phyloP scores from a whole-genome alignment of 495 filamentous ascomycete genomes.

The Aspergillus cavernicola region DNA sequence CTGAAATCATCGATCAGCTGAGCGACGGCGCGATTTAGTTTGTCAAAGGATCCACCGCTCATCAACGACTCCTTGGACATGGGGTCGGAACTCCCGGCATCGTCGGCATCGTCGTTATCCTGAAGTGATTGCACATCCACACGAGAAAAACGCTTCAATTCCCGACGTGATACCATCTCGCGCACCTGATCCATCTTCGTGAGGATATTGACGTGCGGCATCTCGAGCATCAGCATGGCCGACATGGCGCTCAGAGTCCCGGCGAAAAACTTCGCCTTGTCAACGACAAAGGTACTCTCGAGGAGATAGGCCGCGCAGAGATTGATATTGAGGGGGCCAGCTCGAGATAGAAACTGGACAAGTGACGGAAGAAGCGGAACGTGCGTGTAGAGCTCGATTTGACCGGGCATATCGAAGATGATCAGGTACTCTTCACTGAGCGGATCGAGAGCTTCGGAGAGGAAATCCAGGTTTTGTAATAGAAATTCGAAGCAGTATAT shows the following conservation, averaged over 20 bases:
- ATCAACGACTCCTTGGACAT: conserved; percentile 62
- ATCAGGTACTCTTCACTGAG: conserved; percentile 93
- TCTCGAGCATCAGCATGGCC: conserved; percentile 96
- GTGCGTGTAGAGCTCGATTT: conserved; percentile 98
- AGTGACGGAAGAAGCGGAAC: conserved; percentile 88
- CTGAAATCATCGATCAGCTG: conserved; percentile 92
- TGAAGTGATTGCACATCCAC: conserved; percentile 76
- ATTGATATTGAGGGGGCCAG: conserved; percentile 79
- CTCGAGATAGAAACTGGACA: conserved; percentile 71
- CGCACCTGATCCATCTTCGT: conserved; percentile 96
- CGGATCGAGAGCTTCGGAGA: conserved; percentile 80
- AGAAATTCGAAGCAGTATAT: conserved; percentile 97
- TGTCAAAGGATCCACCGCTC: conserved; percentile 72
- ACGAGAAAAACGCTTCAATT: conserved; percentile 81
- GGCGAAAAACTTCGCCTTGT: conserved; percentile 94
- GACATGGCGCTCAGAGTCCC: conserved; percentile 95
- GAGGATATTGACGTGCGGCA: conserved; percentile 91
- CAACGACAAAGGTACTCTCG: conserved; percentile 90
- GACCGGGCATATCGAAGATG: conserved; percentile 97
- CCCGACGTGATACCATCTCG: conserved; percentile 73
- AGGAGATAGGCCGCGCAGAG: conserved; percentile 95
- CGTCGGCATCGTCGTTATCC: conserved; percentile 51
- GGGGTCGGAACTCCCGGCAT: conserved; percentile 46
- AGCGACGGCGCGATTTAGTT: conserved; percentile 79
- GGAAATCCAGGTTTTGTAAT: conserved; percentile 92